Conservation (phyloP, 352 stramenopile genomes). For the Albugo candida region DNA sequence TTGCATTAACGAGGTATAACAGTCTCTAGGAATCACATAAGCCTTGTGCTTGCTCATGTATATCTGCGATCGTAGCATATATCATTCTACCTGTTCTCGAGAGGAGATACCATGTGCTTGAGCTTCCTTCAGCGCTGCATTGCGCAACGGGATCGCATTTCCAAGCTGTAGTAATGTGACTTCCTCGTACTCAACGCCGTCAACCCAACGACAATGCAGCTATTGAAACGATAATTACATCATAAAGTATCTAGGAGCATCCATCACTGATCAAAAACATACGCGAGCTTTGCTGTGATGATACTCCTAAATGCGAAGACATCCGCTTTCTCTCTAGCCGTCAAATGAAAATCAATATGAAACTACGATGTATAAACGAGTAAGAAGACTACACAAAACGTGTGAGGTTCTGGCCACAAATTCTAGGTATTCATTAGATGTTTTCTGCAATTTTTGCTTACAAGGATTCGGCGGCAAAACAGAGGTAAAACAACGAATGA, state of each 20-base stretch:
- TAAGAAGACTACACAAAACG: neutral
- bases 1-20: slow-evolving; percentile 71
- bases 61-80: neutral
- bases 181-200: slow-evolving; percentile 65
- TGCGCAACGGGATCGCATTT: slow-evolving; percentile 62
- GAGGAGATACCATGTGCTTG: slow-evolving; percentile 30
- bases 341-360: slow-evolving; percentile 54
- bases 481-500: slow-evolving; percentile 66
- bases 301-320: slow-evolving; percentile 67
- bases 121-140: slow-evolving; percentile 39
- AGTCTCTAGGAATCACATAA: slow-evolving; percentile 67
- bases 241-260: neutral
- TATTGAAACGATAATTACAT: slow-evolving; percentile 5
- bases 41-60: slow-evolving; percentile 7
- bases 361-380: slow-evolving; percentile 18
- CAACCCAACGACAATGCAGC: slow-evolving; percentile 73
- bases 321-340: slow-evolving; percentile 49
- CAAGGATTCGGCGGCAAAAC: slow-evolving; percentile 42
- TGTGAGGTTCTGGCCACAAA: slow-evolving; percentile 36
- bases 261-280: slow-evolving; percentile 28
- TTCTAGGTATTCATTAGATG: slow-evolving; percentile 20
- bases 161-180: slow-evolving; percentile 66
- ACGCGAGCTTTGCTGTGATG: slow-evolving; percentile 64
- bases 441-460: slow-evolving; percentile 35
- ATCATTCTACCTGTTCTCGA: slow-evolving; percentile 27